A percentile compares a stretch with the other conserved stretches of the same genome.
phyloP scores from a whole-genome alignment of 1,284 basidiomycete genomes.

The Xerocomus minutiporus region DNA sequence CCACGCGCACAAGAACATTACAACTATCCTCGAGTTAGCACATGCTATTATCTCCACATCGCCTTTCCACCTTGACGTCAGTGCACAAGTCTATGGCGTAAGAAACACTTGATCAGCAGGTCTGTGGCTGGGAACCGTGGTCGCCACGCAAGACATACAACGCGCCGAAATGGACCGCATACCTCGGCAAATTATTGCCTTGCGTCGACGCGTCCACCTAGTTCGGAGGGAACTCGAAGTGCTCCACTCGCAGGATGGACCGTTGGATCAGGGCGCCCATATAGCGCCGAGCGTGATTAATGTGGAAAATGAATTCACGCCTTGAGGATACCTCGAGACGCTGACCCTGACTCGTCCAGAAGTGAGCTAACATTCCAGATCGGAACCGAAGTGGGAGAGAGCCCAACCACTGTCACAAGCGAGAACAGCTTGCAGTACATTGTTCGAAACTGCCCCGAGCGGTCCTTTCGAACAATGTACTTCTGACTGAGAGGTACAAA shows the following conservation, averaged over 20 bases:
- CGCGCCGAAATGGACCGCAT: neutral
- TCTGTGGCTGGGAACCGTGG: neutral
- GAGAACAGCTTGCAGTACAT: neutral
- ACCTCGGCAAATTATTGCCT: neutral
- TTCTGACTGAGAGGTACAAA: too few relatives aligned
- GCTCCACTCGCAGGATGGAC: neutral
- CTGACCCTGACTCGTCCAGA: neutral
- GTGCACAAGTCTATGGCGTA: neutral
- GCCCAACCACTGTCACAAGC: neutral
- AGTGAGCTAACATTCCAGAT: neutral
- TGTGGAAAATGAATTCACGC: neutral
- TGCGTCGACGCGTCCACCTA: neutral
- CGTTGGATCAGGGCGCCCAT: neutral
- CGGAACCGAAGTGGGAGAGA: neutral
- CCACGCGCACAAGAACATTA: neutral
- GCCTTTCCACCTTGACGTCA: neutral
- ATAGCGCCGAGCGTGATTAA: neutral
- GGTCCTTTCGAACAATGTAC: too few relatives aligned
- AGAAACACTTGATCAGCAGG: neutral
- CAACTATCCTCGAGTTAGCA: neutral
- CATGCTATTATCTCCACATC: neutral
- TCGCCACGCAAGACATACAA: neutral
- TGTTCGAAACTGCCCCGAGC: too few relatives aligned
- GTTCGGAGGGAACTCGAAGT: neutral
- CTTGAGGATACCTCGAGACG: neutral